Conservation (phyloP, 1,139 yeast genomes). For the Suhomyces wounanorum region DNA sequence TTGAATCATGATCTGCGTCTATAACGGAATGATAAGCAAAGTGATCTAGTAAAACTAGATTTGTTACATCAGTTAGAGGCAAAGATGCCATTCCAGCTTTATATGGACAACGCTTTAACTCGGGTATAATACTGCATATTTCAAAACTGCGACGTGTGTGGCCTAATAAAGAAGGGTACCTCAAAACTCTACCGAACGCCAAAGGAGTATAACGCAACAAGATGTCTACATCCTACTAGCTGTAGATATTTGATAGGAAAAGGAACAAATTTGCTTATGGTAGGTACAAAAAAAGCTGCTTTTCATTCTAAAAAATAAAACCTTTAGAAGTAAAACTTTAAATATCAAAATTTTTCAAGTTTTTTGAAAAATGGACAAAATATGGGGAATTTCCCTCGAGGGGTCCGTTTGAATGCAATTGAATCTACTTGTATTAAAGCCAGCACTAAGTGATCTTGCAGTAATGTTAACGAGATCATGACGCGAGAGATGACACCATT, state of each 20-base stretch:
- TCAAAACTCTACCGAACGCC: neutral
- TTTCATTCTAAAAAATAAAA: too few relatives aligned
- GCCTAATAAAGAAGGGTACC: neutral
- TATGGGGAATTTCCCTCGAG: too few relatives aligned
- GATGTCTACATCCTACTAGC: too few relatives aligned
- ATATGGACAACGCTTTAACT: neutral
- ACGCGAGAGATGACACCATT: neutral
- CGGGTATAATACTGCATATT: neutral
- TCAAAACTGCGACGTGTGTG: neutral
- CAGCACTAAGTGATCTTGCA: neutral
- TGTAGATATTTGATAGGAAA: too few relatives aligned
- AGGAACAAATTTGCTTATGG: too few relatives aligned
- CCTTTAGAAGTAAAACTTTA: too few relatives aligned
- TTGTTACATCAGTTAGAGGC: neutral
- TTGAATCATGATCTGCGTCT: conserved; percentile 7
- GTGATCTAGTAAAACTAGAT: conserved; percentile 8
- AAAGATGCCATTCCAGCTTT: neutral
- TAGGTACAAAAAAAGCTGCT: too few relatives aligned
- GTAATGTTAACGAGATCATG: neutral
- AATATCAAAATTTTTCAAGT: too few relatives aligned
- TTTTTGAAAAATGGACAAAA: too few relatives aligned
- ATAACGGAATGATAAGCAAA: conserved; percentile 10
- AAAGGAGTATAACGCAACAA: too few relatives aligned
- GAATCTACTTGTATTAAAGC: too few relatives aligned
- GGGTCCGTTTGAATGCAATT: too few relatives aligned